Evolutionary conservation across 1,284 basidiomycete genomes (phyloP).

Genomic region (Ustilago cynodontis): DNA sequence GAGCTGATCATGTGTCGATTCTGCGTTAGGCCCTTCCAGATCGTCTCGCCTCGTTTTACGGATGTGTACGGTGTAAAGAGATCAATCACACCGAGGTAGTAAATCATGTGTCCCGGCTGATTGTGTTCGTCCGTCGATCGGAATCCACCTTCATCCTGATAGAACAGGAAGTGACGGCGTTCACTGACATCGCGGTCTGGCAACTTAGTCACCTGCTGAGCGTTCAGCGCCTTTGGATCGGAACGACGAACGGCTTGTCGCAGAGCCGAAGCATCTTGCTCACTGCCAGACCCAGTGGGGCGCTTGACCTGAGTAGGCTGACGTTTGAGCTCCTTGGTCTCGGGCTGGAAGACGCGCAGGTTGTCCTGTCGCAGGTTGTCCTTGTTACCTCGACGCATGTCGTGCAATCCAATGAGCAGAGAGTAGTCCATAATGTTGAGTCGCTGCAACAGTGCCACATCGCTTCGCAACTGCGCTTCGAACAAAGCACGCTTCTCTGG

Average conservation of each 20-base stretch:
- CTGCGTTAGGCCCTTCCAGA: conserved; percentile 86
- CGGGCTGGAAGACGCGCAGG: conserved; percentile 88
- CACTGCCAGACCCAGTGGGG: conserved; percentile 33
- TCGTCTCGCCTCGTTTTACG: conserved; percentile 85
- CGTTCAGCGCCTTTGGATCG: conserved; percentile 81
- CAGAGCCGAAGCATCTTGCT: conserved; percentile 75
- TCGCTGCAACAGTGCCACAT: conserved; percentile 84
- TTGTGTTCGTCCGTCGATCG: conserved; percentile 89
- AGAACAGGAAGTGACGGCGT: conserved; percentile 88
- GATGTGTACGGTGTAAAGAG: conserved; percentile 81
- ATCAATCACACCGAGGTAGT: conserved; percentile 76
- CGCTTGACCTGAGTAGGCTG: conserved; percentile 48
- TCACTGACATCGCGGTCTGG: conserved; percentile 79
- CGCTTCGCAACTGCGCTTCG: conserved; percentile 87
- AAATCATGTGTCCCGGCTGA: conserved; percentile 81
- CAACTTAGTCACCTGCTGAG: conserved; percentile 76
- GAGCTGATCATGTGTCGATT: conserved; percentile 60
- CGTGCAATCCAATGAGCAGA: conserved; percentile 92
- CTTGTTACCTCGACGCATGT: conserved; percentile 87
- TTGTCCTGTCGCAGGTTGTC: conserved; percentile 91
- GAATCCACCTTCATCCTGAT: conserved; percentile 95
- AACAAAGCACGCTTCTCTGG: conserved; percentile 92
- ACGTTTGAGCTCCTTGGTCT: conserved; percentile 59
- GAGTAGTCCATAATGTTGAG: conserved; percentile 97
- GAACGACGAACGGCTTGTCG: conserved; percentile 79